phyloP scores from a whole-genome alignment of 805 yeast species.

The Debaryomyces maramus region DNA sequence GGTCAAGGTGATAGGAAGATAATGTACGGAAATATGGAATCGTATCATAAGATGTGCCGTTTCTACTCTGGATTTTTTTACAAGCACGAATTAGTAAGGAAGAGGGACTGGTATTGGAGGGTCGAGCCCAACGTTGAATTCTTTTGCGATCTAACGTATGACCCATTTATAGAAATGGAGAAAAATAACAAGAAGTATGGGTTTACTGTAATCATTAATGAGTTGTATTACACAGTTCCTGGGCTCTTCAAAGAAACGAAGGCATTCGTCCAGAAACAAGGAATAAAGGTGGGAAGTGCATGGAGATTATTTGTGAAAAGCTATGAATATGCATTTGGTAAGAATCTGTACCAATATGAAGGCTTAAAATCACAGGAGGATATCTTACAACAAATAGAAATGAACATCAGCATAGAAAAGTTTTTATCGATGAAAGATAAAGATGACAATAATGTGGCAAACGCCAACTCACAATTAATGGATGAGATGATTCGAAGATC shows the following conservation, averaged over 20 bases:
- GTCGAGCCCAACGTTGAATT: constrained; percentile 92
- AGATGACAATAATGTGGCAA: constrained; percentile 20
- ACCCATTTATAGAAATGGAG: constrained; percentile 84
- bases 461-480: constrained; percentile 30
- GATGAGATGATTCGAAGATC: constrained; percentile 40
- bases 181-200: constrained; percentile 72
- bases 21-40: constrained; percentile 76
- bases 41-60: constrained; percentile 96
- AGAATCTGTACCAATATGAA: constrained; percentile 21
- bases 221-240: constrained; percentile 79
- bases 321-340: constrained; percentile 23
- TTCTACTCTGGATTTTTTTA: constrained; percentile 82
- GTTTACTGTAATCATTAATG: constrained; percentile 76
- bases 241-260: constrained; percentile 72
- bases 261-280: constrained; percentile 51
- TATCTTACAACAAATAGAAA: constrained; percentile 29
- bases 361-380: constrained; percentile 17
- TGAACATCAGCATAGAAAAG: constrained; percentile 23
- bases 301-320: constrained; percentile 65
- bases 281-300: constrained; percentile 53
- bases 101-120: constrained; percentile 92
- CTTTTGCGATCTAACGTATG: constrained; percentile 88
- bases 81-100: constrained; percentile 69
- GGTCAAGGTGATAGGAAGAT: constrained; percentile 81
- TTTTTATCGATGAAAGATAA: constrained; percentile 22